Base-by-base conservation (phyloP, 1,284 basidiomycete genomes). In the Flammula alnicola region DNA sequence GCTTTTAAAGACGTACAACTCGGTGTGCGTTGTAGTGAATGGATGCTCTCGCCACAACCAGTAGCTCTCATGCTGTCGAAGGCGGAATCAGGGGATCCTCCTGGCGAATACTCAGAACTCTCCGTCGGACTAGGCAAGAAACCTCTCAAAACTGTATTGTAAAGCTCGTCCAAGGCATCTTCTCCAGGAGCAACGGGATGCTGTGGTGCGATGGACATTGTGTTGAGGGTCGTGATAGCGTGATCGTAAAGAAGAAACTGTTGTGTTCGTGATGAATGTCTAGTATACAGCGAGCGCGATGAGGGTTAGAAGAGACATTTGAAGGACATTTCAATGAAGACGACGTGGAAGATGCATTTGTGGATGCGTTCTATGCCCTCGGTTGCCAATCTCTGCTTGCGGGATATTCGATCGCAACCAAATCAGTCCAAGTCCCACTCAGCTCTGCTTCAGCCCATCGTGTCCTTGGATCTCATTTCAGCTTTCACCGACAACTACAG, bases 151-250 rank as follows among this genome's bases (percentile, higher is more conserved):
- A 85, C 82, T 60, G 78, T 75, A 37, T 82, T 73, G 64, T 84
- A 85, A 39, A 85, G 74, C 54, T 75, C 72, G 35, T 79, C 73
- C n/a, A 85, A 71, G 60, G 80, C 81, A 51, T 78, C 80, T 51
- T 84, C 81, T 50, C 69, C 76, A 9, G 77, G 72, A 29, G 69
- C 69, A n/a, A 60, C 62, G 43, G 59, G 59, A 29, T 37, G 38
- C 25, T 52, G 22, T 29, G 42, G 46, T 44, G 49, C 25, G 31
- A 33, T n/a, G 43, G 49, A 52, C 40, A 51, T 52, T 37, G 41
- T 51, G 48, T 32, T 43, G 30, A 35, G n/a, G 10, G 39, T 6
- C 17, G 16, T 40, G 31, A 35, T 36, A 36, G 17, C 33, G 40
- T 32, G 25, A 30, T 42, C 19, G 19, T 29, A 17, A 43, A 38